Evolutionary conservation across 768 basidiomycete species (phyloP), one percentile per base, ranked within the genome.

Genomic region (Auriculariales sp.): DNA sequence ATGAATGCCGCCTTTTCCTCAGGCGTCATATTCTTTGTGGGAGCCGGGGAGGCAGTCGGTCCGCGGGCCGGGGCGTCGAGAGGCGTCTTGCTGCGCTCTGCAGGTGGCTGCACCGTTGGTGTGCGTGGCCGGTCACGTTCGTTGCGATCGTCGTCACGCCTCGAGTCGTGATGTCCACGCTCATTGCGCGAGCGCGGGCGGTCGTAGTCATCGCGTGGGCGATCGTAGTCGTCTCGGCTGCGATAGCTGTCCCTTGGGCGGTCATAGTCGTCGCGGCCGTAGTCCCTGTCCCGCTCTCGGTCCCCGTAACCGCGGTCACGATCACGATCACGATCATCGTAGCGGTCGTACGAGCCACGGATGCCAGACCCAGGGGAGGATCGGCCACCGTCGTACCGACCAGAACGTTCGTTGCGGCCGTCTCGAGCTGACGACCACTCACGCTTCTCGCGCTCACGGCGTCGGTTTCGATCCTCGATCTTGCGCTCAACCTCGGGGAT

Each of bases 401-500:
- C 59, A 47, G 60, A 63, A 15, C 62, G 54, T 0, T 89, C 84
- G 59, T 98, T 98, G 45, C 87, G 71, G 53, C 77, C 67, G 62
- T 98, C 92, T 34, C 94, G 71, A 30, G 89, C 84, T 49, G 83
- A 70, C 1, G 74, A 67, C 73, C 83, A 83, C 36, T 89, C 81
- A 31, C 88, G 69, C 56, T 81, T 81, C 59, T 95, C 89, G 57
- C 77, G 70, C 54, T 83, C 78, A 61, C 74, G 81, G 55, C 79
- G 71, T 53, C 81, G 80, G 45, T 94, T 87, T 39, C 85, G 65
- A 12, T 79, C 79, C 59, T 87, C 78, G 46, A 95, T 78, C 61
- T 78, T 79, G 55, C 81, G 73, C 65, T 98, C 92, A 5, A 99
- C 74, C 49, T 90, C 88, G 0, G 95, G 95, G 3, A 99, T 71